Percentiles rank a stretch among this genome's conserved stretches.
Evolutionary conservation across 345 rosid genomes (phyloP).

Genomic region (Syzygium oleosum): DNA sequence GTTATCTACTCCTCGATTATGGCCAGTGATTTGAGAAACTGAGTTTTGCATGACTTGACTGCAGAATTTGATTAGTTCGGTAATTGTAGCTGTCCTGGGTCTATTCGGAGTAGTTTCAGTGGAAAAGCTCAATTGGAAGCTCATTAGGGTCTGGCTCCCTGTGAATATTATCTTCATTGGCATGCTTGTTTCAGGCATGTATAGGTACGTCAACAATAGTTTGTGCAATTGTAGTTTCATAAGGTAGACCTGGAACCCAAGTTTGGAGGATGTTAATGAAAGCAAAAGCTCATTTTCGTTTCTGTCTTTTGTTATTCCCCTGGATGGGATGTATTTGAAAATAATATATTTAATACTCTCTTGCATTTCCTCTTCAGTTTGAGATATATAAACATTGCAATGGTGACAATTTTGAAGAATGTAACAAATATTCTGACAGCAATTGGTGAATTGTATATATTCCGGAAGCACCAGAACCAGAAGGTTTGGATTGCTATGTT

Average conservation of each 20-base stretch:
- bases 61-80: conserved; percentile 79
- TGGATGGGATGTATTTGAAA: not conserved
- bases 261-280: not conserved
- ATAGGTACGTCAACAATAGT: conserved; percentile 42
- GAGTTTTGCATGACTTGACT: not conserved
- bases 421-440: conserved; percentile 89
- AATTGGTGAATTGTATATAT: conserved; percentile 74
- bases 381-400: conserved; percentile 85
- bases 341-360: not conserved
- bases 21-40: not conserved
- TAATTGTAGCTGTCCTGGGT: conserved; percentile 48
- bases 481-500: conserved; percentile 94
- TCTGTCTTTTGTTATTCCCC: not conserved
- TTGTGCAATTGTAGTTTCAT: not conserved
- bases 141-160: conserved; percentile 77
- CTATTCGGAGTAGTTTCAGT: conserved; percentile 50
- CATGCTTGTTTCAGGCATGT: conserved; percentile 92
- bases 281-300: not conserved
- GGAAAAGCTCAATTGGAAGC: conserved; percentile 80
- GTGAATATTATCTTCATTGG: conserved; percentile 89
- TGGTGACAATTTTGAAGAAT: conserved; percentile 97
- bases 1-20: not conserved
- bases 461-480: conserved; percentile 73
- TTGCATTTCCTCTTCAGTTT: conserved; percentile 45
- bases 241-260: not conserved